phyloP scores from a whole-genome alignment of 805 yeast species.

The Metschnikowia corniflorae region DNA sequence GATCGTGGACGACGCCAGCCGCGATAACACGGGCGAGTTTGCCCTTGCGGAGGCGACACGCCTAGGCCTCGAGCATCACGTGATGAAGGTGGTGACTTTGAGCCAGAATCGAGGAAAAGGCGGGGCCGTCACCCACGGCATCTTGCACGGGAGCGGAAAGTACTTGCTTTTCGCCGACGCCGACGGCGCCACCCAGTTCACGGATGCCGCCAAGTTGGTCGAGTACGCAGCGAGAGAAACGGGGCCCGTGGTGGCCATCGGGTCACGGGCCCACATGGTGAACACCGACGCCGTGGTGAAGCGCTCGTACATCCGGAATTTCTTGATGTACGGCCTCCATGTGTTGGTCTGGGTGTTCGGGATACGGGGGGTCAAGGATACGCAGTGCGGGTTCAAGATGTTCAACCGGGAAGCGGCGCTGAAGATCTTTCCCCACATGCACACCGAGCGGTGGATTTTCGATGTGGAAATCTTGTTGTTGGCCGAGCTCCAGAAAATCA shows the following conservation, averaged over 20 bases:
- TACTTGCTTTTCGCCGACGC: constrained; percentile 91
- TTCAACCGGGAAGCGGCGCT: constrained; percentile 69
- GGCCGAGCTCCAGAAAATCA: constrained; percentile 66
- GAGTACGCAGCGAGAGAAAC: constrained; percentile 31
- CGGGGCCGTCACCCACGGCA: constrained; percentile 95
- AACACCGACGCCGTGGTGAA: constrained; percentile 95
- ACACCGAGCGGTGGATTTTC: constrained; percentile 97
- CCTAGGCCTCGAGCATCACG: constrained; percentile 50
- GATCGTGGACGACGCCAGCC: constrained; percentile 89
- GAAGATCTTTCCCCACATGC: constrained; percentile 80
- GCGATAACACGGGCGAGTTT: constrained; percentile 70
- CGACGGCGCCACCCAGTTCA: constrained; percentile 88
- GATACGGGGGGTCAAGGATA: constrained; percentile 79
- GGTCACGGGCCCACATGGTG: constrained; percentile 96
- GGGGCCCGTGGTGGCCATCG: constrained; percentile 68
- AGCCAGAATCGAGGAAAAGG: constrained; percentile 80
- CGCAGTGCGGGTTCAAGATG: constrained; percentile 96
- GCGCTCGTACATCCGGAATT: constrained; percentile 81
- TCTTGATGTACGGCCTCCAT: constrained; percentile 90
- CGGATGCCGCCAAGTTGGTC: constrained; percentile 57
- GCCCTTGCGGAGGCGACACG: constrained; percentile 61
- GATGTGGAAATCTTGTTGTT: constrained; percentile 89
- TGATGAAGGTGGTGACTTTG: constrained; percentile 67
- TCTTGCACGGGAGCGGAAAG: constrained; percentile 68
- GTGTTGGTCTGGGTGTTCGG: constrained; percentile 85